Evolutionary conservation across 352 stramenopile genomes (phyloP), one percentile per base, ranked within the genome.

Genomic region (Phytophthora sansomeana): DNA sequence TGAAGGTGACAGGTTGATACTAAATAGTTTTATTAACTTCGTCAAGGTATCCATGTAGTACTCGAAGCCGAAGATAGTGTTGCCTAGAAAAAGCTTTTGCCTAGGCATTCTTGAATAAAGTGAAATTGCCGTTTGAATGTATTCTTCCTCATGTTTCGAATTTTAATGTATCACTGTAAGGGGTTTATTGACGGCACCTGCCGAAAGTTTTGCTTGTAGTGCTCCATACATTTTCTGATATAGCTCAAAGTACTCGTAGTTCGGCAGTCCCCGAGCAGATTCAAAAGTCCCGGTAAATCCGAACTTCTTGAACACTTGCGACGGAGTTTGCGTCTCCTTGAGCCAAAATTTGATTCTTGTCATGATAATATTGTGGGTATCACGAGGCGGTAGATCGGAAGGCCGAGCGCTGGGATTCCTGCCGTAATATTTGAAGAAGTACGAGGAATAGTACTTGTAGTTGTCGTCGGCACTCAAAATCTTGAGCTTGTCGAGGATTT

Each of bases 371-470:
- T 42, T 43, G 7, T 67, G 16, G 19, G 29, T 56, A n/a, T 30
- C n/a, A 4, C 11, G 35, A 2, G 35, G 35, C 17, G 49, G 38
- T 19, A 65, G n/a, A 35, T 61, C 60, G 6, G 39, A 46, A 2
- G 63, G 63, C 44, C 52, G 30, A 33, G 9, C 61, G 28, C 1
- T 13, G 0, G 63, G 56, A 50, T 67, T 62, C 57, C 39, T 72
- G 44, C 53, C 44, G 36, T 67, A 63, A 32, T 67, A 72, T 9
- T 58, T 51, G 35, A 55, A 72, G 19, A 41, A 72, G 50, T 72
- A 72, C 42, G 26, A 63, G 24, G 57, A 61, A 21, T 67, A 72
- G 28, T 72, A 67, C 42, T 63, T 67, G 51, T 63, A 67, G 49
- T 72, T 72, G 10, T 53, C 30, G 38, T 67, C 58, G 19, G 24